Evolutionary conservation across 257 asterid genomes (phyloP), one percentile per base, ranked within the genome.

Genomic region (Catharanthus roseus): DNA sequence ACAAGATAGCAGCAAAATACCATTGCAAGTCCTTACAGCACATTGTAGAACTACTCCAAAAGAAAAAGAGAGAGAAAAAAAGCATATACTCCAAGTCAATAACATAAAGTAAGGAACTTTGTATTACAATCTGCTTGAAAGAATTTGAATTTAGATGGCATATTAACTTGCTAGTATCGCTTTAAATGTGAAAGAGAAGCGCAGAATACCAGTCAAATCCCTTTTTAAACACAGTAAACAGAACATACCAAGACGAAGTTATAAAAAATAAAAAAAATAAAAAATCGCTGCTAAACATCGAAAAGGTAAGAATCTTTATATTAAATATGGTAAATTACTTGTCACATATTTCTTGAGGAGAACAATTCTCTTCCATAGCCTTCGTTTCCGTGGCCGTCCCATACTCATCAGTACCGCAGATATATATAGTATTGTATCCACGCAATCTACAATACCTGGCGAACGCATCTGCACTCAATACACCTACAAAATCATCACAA

Each of bases 381-480:
- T 93, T 93, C 10, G 96, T 93, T 87, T 93, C 99, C 0, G 99
- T 93, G 0, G 99, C 99, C 0, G 99, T 95, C 56, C 99, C 99
- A 41, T 95, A 95, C 83, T 95, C 99, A 76, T 95, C 99, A 39
- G 99, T 91, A 49, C 99, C 99, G 77, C 99, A 95, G 9, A 91
- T 87, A 61, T 89, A 95, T 62, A 95, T 36, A 13, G 90, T 79
- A 74, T 89, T 89, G 72, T 91, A 89, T 21, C 96, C 97, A 75
- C 99, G 80, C 66, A 82, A 74, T 69, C 99, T 87, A 83, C 96
- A 93, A 70, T 85, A 93, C 78, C 99, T 79, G 67, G 97, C 96
- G 53, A 81, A 91, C 24, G 89, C 99, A 82, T 95, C 97, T 23
- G 99, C 99, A 79, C 99, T 95, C 90, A 95, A 79, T 70, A 95